Percentiles rank a stretch among this genome's conserved stretches.
Evolutionary conservation across 1,284 basidiomycete species (phyloP).

Genomic region (Boletellus deceptivus): DNA sequence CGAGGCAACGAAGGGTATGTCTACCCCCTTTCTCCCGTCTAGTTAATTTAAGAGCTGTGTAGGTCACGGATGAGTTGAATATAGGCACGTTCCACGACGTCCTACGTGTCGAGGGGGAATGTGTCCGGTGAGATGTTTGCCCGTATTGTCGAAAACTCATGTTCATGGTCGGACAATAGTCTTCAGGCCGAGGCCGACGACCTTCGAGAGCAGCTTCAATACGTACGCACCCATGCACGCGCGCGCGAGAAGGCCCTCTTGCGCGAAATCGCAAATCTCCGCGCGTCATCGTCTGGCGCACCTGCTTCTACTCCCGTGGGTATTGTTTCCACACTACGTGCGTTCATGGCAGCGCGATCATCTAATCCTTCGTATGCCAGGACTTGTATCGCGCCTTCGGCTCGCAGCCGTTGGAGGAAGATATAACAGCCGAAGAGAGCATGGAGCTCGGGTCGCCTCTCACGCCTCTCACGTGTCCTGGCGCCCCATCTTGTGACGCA

Average conservation of each 20-base stretch:
- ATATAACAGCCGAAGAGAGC: slow-evolving; percentile 41
- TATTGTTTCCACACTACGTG: background rate
- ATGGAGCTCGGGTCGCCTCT: slow-evolving; percentile 63
- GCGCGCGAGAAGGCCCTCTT: slow-evolving; percentile 24
- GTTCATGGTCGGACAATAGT: slow-evolving; percentile 10
- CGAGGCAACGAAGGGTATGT: slow-evolving; percentile 27
- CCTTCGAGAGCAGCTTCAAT: slow-evolving; percentile 27
- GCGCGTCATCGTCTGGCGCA: background rate
- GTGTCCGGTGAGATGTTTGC: slow-evolving; percentile 30
- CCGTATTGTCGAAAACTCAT: background rate
- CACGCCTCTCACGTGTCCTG: slow-evolving; percentile 33
- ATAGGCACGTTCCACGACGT: slow-evolving; percentile 21
- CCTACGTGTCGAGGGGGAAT: slow-evolving; percentile 35
- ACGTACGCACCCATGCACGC: slow-evolving; percentile 12
- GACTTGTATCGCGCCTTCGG: slow-evolving; percentile 10
- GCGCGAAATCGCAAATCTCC: slow-evolving; percentile 25
- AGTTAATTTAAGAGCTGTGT: background rate
- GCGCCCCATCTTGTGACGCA: background rate
- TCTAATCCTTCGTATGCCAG: slow-evolving; percentile 10
- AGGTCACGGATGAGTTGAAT: slow-evolving; percentile 19
- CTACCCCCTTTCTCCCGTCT: background rate
- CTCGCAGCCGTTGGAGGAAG: slow-evolving; percentile 22
- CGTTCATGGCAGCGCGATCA: background rate
- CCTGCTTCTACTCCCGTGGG: slow-evolving; percentile 11
- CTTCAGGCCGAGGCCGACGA: slow-evolving; percentile 25